Base-by-base conservation (phyloP, 495 filamentous ascomycete species). In the Sordaria brevicollis region DNA sequence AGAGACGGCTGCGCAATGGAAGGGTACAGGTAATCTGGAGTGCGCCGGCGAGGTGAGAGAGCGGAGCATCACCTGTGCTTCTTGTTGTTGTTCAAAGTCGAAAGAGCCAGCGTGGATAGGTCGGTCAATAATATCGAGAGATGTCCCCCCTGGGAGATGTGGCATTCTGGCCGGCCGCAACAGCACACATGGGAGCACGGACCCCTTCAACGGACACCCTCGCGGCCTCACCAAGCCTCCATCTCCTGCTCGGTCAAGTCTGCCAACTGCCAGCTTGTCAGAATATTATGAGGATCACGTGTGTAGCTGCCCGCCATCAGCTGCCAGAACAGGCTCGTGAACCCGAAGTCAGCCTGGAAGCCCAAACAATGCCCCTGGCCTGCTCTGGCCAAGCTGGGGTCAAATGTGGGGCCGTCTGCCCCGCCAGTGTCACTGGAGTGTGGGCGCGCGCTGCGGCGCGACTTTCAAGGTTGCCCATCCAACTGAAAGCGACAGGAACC, bases 71-170 rank as follows among this genome's bases (percentile, higher is more conserved):
- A 75, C 74, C 73, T 68, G 54, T 62, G 70, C 29, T 66, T 65
- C 65, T 70, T 75, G 71, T 69, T 70, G 70, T 43, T 68, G 73
- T 73, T 39, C n/a, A n/a, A n/a, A n/a, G n/a, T n/a, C 71, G 66
- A 65, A 66, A 41, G 67, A 68, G 68, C 69, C 73, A 77, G 69
- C 74, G 70, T 72, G 71, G 67, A 70, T 71, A 66, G 69, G 68
- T 74, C 68, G 67, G 74, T 72, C 76, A 70, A 37, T 54, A 76
- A 73, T 73, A 73, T 75, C 75, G 49, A 75, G 72, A 70, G 73
- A 41, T 62, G 68, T 69, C 62, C 71, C n/a, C 68, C 74, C 70
- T 71, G 72, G 73, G 76, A 79, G 77, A 79, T 78, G 77, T 79
- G 76, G 76, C 77, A 79, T 77, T 76, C 73, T 75, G 72, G 76